Evolutionary conservation across 208 protist genomes (phyloP).

Genomic region (Leishmania tropica): DNA sequence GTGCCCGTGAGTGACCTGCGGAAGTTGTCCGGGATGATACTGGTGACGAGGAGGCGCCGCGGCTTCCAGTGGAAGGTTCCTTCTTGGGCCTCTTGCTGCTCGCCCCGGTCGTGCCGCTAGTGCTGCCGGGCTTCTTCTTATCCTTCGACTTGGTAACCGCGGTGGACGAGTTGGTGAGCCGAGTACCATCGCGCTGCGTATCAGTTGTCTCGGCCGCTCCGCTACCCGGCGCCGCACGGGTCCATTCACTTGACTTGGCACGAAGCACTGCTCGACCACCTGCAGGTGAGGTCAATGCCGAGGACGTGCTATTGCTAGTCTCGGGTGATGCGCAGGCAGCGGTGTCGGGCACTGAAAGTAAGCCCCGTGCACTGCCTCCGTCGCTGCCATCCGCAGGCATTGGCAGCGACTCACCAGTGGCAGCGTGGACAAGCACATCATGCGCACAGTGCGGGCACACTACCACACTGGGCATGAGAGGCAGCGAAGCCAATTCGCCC

Average conservation of each 20-base stretch:
- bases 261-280: background rate
- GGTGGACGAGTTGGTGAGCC: background rate
- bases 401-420: background rate
- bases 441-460: slow-evolving; percentile 21
- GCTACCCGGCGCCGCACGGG: background rate
- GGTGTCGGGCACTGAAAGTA: background rate
- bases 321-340: background rate
- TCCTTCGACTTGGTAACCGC: background rate
- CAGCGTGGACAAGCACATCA: background rate
- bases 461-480: background rate
- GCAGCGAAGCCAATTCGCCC: background rate
- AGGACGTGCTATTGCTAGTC: background rate
- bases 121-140: background rate
- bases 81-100: background rate
- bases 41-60: background rate
- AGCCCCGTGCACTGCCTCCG: too few relatives aligned
- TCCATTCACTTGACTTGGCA: background rate
- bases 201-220: background rate
- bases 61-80: background rate
- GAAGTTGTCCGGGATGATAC: background rate
- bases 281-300: background rate
- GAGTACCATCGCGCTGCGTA: background rate
- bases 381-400: background rate
- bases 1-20: background rate
- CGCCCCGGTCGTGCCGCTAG: background rate